Evolutionary conservation across 371 early-diverging fungal genomes (phyloP), one percentile per base, ranked within the genome.

Genomic region (Blyttiomyces sp.): DNA sequence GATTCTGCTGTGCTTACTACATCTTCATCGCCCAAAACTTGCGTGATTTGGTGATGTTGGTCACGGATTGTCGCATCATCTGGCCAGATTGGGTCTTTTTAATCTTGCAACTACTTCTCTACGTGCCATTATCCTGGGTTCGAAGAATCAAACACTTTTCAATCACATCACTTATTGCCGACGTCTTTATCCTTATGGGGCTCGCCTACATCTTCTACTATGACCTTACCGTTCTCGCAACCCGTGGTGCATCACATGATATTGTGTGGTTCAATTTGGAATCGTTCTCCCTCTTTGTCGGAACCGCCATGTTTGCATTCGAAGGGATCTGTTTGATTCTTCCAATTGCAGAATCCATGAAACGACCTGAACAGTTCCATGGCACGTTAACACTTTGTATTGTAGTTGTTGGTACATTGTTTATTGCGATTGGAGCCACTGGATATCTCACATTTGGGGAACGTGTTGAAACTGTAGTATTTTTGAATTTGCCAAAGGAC

Each of bases 251-350:
- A 28, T 83, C 82, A 4, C 57, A 35, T 3, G 76, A 84, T 43
- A 76, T 90, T 1, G 66, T 72, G 4, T 65, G 79, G 59, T 85
- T 89, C 76, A 91, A 90, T 67, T 68, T 81, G 23, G 64, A 79
- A 11, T 69, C 79, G 28, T 92, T 88, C 66, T 81, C 91, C 5
- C 74, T 93, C 53, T 91, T 95, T 68, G 75, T 95, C 30, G 95
- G 95, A 28, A 95, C 95, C 27, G 92, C 94, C 53, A 89, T 95
- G 32, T 95, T 90, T 71, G 87, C 93, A 3, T 95, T 88, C 71
- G 95, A 95, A 73, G 95, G 95, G 43, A 89, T 90, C 67, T 80
- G 94, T 55, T 83, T 95, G 19, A 92, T 95, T 60, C 65, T 79
- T 5, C 95, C 95, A 24, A 91, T 94, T 61, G 87, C 89, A 31